phyloP scores from a whole-genome alignment of 2,329 filamentous ascomycete genomes.

The Xylariaceae sp. region DNA sequence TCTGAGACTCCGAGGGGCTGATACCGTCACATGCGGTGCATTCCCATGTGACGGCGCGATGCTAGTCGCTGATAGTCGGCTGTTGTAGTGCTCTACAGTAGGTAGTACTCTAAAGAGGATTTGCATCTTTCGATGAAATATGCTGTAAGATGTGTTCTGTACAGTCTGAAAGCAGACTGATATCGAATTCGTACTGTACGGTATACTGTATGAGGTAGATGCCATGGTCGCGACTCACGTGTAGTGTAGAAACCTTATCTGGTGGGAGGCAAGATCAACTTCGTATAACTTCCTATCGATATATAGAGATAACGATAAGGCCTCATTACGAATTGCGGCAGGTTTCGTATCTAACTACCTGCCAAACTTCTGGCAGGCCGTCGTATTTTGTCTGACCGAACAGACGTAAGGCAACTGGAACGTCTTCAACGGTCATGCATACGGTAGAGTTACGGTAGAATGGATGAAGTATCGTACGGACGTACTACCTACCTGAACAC shows the following conservation, averaged over 20 bases:
- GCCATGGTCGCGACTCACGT: not conserved
- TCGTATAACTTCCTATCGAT: conserved; percentile 4
- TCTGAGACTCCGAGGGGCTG: conserved; percentile 6
- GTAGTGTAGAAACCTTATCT: conserved; percentile 4
- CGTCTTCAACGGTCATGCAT: conserved; percentile 2
- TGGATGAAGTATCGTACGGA: too few relatives aligned
- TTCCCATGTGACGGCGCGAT: conserved; percentile 3
- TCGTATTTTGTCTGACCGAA: too few relatives aligned
- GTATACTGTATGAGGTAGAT: too few relatives aligned
- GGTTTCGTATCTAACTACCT: not conserved
- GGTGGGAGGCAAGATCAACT: too few relatives aligned
- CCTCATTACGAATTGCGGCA: not conserved
- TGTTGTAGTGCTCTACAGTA: not conserved
- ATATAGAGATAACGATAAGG: conserved; percentile 2
- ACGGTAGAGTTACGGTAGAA: conserved; percentile 1
- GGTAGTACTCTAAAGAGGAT: not conserved
- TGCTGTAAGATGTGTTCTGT: not conserved
- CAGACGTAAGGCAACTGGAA: too few relatives aligned
- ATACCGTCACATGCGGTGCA: conserved; percentile 5
- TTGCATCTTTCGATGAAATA: not conserved
- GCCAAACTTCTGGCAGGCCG: not conserved
- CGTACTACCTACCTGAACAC: not conserved
- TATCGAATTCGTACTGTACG: too few relatives aligned
- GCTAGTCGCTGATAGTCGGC: conserved; percentile 1
- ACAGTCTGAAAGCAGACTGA: too few relatives aligned